A percentile compares a stretch with the other conserved stretches of the same genome.
These are phyloP conservation scores for Xerocomus amazonicus DNA, from an alignment of 1,284 basidiomycete species.

Conservation along the genomic window DNA sequence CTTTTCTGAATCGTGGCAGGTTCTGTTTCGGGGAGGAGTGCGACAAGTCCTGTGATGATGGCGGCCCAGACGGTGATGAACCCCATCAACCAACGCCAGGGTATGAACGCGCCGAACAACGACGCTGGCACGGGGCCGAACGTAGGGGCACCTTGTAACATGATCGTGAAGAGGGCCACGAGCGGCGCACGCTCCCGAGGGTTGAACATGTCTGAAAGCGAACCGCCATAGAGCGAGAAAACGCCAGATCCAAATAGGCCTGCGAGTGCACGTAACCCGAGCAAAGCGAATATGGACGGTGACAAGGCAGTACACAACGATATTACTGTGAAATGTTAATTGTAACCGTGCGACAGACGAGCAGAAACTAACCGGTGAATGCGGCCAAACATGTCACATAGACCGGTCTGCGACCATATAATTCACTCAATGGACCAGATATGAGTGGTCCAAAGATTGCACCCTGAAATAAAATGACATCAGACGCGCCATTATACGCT, in stretches of 20 bases:
- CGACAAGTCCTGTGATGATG: slow-evolving; percentile 15
- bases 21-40: slow-evolving; percentile 24
- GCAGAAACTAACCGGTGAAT: slow-evolving; percentile 21
- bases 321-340: slow-evolving; percentile 21
- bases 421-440: slow-evolving; percentile 25
- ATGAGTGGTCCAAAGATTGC: slow-evolving; percentile 28
- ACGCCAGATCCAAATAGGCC: slow-evolving; percentile 23
- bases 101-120: slow-evolving; percentile 22
- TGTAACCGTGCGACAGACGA: not conserved
- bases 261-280: slow-evolving; percentile 17
- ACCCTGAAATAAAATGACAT: slow-evolving; percentile 16
- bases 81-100: slow-evolving; percentile 28
- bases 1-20: slow-evolving; percentile 18
- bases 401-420: slow-evolving; percentile 25
- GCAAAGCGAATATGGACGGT: slow-evolving; percentile 18
- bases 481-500: not conserved
- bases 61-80: slow-evolving; percentile 20
- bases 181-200: slow-evolving; percentile 24
- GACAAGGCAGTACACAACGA: slow-evolving; percentile 23
- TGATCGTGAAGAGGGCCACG: slow-evolving; percentile 27
- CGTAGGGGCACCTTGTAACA: slow-evolving; percentile 28
- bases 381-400: slow-evolving; percentile 22
- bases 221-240: slow-evolving; percentile 26
- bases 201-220: slow-evolving; percentile 26
- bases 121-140: slow-evolving; percentile 28